phyloP scores from a whole-genome alignment of 1,284 basidiomycete genomes.

The Ustilago sp. region DNA sequence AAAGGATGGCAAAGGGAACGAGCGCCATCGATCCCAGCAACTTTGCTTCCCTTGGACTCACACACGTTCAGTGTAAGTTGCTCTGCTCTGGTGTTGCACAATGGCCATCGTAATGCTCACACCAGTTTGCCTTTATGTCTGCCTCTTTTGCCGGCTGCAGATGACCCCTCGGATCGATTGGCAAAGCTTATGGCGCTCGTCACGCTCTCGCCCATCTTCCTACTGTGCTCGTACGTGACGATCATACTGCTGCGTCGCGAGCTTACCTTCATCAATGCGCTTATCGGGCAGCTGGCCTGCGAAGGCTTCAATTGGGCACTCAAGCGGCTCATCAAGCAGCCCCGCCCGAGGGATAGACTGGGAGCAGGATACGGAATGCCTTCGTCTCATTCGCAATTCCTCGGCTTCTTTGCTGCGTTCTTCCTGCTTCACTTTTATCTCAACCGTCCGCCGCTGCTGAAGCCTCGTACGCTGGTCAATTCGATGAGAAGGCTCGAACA shows the following conservation, averaged over 20 bases:
- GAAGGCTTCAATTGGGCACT: slow-evolving; percentile 80
- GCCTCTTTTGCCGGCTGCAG: slow-evolving; percentile 1
- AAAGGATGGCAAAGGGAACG: slow-evolving; percentile 34
- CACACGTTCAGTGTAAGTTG: slow-evolving; percentile 63
- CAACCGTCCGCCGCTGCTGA: slow-evolving; percentile 76
- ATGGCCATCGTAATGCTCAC: not conserved
- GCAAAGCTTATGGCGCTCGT: slow-evolving; percentile 59
- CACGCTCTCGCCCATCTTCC: slow-evolving; percentile 65
- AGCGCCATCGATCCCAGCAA: slow-evolving; percentile 55
- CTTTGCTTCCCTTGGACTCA: slow-evolving; percentile 60
- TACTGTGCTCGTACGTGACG: slow-evolving; percentile 76
- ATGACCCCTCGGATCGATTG: slow-evolving; percentile 54
- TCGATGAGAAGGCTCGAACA: slow-evolving; percentile 54
- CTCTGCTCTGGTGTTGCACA: not conserved
- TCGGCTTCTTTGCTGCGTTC: slow-evolving; percentile 86
- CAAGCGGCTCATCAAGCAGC: slow-evolving; percentile 78
- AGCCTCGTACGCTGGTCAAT: slow-evolving; percentile 57
- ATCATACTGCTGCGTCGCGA: slow-evolving; percentile 82
- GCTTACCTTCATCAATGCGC: slow-evolving; percentile 81
- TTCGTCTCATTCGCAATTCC: slow-evolving; percentile 87
- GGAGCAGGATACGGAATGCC: slow-evolving; percentile 87
- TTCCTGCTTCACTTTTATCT: slow-evolving; percentile 79
- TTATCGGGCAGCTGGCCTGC: slow-evolving; percentile 81
- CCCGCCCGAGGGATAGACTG: slow-evolving; percentile 77
- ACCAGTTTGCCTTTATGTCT: not conserved